Conservation (phyloP, 352 stramenopile genomes). For the Thraustochytrium striatum region DNA sequence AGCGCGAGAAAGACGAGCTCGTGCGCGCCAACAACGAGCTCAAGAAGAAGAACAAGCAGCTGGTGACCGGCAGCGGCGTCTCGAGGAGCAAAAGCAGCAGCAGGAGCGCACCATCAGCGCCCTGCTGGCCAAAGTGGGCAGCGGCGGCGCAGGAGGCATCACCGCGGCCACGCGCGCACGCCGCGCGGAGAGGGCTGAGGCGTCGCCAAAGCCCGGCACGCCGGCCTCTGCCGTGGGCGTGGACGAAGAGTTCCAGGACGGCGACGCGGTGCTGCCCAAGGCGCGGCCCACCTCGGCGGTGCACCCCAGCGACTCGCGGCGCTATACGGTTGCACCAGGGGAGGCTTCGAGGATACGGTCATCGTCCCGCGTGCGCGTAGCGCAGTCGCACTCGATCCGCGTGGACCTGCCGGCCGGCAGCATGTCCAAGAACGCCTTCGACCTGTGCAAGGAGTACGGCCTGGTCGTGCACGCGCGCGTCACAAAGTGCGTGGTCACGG, state of each 20-base stretch:
- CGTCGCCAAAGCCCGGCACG: neutral
- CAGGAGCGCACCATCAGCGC: constrained; percentile 30
- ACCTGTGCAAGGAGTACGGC: constrained; percentile 24
- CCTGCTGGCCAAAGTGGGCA: constrained; percentile 34
- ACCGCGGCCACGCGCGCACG: neutral
- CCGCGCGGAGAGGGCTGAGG: neutral
- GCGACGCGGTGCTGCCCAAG: constrained; percentile 17
- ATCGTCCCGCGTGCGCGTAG: neutral
- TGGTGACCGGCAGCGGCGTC: constrained; percentile 9
- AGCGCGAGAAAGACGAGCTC: constrained; percentile 38
- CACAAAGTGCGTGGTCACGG: constrained; percentile 17
- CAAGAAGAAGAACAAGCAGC: constrained; percentile 27
- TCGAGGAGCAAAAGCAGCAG: constrained; percentile 14
- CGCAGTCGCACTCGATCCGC: constrained; percentile 19
- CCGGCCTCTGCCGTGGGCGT: neutral
- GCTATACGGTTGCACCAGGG: constrained; percentile 34
- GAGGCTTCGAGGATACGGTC: neutral
- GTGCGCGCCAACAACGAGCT: constrained; percentile 27
- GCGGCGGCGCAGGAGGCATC: neutral
- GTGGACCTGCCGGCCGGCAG: neutral
- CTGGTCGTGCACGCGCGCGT: constrained; percentile 15
- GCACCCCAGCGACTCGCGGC: neutral
- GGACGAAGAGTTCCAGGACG: constrained; percentile 18
- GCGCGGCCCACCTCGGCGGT: neutral
- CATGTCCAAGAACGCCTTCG: constrained; percentile 17